A percentile compares a stretch with the other conserved stretches of the same genome.
Evolutionary conservation across 2,329 filamentous ascomycete genomes (phyloP).

Genomic region (Rhexocercosporidium sp.): DNA sequence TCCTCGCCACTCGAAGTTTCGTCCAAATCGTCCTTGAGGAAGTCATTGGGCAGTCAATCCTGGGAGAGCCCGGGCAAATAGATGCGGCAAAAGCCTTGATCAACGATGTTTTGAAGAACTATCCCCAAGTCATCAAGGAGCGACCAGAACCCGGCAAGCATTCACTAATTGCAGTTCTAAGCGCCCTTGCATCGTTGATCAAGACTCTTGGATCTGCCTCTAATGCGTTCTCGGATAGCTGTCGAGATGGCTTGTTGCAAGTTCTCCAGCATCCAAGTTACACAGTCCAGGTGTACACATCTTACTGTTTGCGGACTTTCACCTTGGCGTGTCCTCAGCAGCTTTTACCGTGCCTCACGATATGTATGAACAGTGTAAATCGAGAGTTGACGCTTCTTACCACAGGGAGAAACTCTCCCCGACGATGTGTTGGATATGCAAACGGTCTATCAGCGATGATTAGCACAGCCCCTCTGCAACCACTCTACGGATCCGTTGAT

Average conservation of each 20-base stretch:
- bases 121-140: slow-evolving; percentile 87
- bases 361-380: slow-evolving; percentile 94
- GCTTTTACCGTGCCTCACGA: slow-evolving; percentile 85
- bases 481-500: slow-evolving; percentile 92
- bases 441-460: slow-evolving; percentile 90
- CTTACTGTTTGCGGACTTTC: slow-evolving; percentile 84
- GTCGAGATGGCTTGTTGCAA: slow-evolving; percentile 85
- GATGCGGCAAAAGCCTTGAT: slow-evolving; percentile 81
- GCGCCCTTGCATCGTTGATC: slow-evolving; percentile 80
- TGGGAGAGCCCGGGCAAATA: slow-evolving; percentile 89
- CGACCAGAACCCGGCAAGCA: slow-evolving; percentile 88
- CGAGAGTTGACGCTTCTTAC: slow-evolving; percentile 82
- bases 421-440: slow-evolving; percentile 87
- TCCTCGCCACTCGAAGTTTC: slow-evolving; percentile 83
- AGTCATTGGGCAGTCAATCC: slow-evolving; percentile 77
- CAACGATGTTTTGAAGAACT: slow-evolving; percentile 91
- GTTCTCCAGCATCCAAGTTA: slow-evolving; percentile 95
- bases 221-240: slow-evolving; percentile 78
- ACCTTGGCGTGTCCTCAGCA: slow-evolving; percentile 92
- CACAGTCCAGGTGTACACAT: slow-evolving; percentile 89
- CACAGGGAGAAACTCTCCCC: slow-evolving; percentile 76
- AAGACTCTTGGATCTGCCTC: slow-evolving; percentile 81
- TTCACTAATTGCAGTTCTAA: slow-evolving; percentile 77
- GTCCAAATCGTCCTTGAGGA: slow-evolving; percentile 84
- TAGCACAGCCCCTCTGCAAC: slow-evolving; percentile 85